Base-by-base conservation (phyloP, 1,284 basidiomycete genomes). In the Pterula multifida region DNA sequence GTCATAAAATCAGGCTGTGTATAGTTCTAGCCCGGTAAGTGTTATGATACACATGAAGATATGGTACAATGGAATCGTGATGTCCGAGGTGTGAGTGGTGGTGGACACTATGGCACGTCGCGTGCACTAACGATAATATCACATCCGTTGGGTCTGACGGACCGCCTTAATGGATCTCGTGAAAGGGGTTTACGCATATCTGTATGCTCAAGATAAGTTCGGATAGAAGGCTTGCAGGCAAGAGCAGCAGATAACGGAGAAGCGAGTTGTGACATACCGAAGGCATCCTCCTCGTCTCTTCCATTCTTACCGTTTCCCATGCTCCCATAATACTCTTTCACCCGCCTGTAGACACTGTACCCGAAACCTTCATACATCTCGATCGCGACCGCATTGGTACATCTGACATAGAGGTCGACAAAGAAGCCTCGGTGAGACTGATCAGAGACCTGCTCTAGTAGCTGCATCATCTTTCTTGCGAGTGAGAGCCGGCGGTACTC, bases 331-430 rank as follows among this genome's bases (percentile, higher is more conserved):
- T 95, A 95, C 58, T 89, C 87, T 53, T 76, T 73, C 44, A 95
- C 90, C 52, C 85, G 70, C 35, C 90, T 71, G 64, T 87, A 95
- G 12, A 94, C 88, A 57, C 82, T 86, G 58, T 95, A 95, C 2
- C 87, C 90, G 58, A 93, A 69, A 19, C 76, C 73, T 59, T 95
- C 87, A 63, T 95, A 95, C 84, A 95, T 86, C 15, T 67, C 69
- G 53, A 91, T 85, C 13, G 85, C 87, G 15, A 90, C 71, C 3
- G 68, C 60, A 58, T 92, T 92, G 47, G 81, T 80, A 56, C 87
- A 88, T 50, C 91, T 79, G 47, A 94, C 92, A 63, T 90, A 95
- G 17, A 95, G 75, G 65, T 95, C 91, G 46, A 95, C 89, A 59
- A 94, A 95, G 70, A 76, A 87, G 2, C 79, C 88, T 53, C 78